Base-by-base conservation (phyloP, 257 asterid species). In the Marsdenia floribunda region DNA sequence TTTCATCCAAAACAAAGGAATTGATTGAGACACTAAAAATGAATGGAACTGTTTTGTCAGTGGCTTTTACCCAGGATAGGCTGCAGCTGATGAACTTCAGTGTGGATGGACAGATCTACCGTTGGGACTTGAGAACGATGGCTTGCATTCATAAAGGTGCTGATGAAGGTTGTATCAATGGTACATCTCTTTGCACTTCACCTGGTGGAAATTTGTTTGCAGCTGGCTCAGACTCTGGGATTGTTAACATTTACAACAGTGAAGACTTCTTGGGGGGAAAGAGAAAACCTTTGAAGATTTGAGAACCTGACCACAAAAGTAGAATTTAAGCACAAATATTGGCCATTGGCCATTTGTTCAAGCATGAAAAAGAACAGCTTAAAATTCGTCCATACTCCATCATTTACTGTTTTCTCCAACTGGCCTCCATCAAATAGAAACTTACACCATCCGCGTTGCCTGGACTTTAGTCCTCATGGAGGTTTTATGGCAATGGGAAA, bases 181-280 rank as follows among this genome's bases (percentile, higher is more conserved):
- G 96, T 40, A 85, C 98, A 3, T 72, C 97, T 49, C 91, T 92
- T 49, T 84, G 91, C 74, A 80, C 91, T 60, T 82, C 99, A 0
- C 90, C 93, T 0, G 53, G 64, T 26, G 97, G 98, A 15, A 82
- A 87, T 73, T 75, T 92, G 63, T 94, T 94, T 80, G 98, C 99
- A n/a, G 93, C 99, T 40, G 99, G 98, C 78, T 89, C 98, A 24
- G 96, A 86, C 73, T 88, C 88, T 60, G 99, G 99, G 78, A 82
- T 89, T 70, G 98, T 92, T 80, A 94, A 94, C 75, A 63, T 94
- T 42, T 94, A 94, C 77, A 82, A 89, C 37, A 68, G 82, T 29
- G 92, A 85, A 1, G 92, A 90, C 35, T 94, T 92, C 71, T 74
- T 90, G 9, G 95, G 95, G 15, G 96, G 93, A 50, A 94, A 90